phyloP scores from a whole-genome alignment of 225 moss, liverwort and hornwort genomes.

The Ulota crispa region DNA sequence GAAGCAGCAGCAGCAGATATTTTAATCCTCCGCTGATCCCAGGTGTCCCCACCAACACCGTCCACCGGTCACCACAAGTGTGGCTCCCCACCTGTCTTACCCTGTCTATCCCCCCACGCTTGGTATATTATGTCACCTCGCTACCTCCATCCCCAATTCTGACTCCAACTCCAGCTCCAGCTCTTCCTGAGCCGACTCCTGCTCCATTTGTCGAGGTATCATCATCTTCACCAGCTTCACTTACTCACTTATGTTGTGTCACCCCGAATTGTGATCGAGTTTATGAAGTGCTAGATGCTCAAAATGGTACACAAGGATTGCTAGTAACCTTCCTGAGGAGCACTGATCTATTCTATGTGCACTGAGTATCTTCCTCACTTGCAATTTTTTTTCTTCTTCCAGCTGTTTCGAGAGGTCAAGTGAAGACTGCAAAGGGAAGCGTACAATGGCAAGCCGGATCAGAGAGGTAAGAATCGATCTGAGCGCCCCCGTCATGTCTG shows the following conservation, averaged over 20 bases:
- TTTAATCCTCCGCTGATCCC: not conserved
- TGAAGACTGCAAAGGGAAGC: not conserved
- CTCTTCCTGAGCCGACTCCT: not conserved
- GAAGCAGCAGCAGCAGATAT: not conserved
- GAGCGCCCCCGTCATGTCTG: not conserved
- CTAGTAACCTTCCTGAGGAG: too few species aligned
- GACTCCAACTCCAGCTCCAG: not conserved
- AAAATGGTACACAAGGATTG: too few species aligned
- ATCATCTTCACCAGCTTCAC: not conserved
- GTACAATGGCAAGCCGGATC: not conserved
- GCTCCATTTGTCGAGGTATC: not conserved
- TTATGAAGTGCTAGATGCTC: too few species aligned
- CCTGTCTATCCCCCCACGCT: not conserved
- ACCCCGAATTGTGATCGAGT: too few species aligned
- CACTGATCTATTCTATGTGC: not conserved
- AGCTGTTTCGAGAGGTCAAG: not conserved
- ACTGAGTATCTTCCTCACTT: not conserved
- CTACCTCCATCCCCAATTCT: not conserved
- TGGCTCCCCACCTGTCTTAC: not conserved
- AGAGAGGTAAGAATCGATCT: not conserved
- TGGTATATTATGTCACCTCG: constrained; percentile 13
- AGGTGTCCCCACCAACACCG: constrained; percentile 22
- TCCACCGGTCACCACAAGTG: not conserved
- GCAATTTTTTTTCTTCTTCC: not conserved
- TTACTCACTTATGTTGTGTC: not conserved